Conservation (phyloP, 306 rosid species). For the Dalbergia cultrata region DNA sequence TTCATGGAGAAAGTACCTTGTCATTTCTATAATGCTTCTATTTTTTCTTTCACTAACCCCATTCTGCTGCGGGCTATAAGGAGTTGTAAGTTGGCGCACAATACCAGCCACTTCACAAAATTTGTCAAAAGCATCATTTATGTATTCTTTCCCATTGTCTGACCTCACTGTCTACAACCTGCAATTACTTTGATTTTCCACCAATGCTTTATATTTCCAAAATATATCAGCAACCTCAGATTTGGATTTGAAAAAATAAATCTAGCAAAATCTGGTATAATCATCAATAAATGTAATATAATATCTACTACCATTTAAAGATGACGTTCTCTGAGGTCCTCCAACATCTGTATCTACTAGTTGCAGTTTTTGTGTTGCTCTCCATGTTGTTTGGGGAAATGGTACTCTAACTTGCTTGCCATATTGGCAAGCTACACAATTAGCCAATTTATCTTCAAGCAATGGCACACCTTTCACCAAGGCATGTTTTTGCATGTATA, state of each 20-base stretch:
- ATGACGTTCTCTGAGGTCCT: neutral
- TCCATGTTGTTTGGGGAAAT: conserved; percentile 1
- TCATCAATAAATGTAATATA: conserved; percentile 13
- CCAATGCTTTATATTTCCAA: neutral
- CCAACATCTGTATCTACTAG: neutral
- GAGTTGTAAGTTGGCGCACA: neutral
- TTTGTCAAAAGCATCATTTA: neutral
- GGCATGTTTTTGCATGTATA: neutral
- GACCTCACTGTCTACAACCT: neutral
- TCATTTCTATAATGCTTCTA: neutral
- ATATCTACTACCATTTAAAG: neutral
- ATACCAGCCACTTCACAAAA: conserved; percentile 1
- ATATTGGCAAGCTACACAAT: neutral
- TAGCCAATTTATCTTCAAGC: neutral
- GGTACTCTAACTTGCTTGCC: neutral
- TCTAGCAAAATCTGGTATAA: neutral
- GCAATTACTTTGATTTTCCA: neutral
- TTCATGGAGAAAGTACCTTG: neutral
- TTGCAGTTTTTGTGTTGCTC: neutral
- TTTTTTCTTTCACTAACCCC: too few relatives aligned
- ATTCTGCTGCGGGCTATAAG: neutral
- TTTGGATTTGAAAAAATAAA: neutral
- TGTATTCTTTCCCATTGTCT: neutral
- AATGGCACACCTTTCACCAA: neutral
- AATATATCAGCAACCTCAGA: neutral